A percentile compares a stretch with the other conserved stretches of the same genome.
These are phyloP conservation scores for Dothistroma pini DNA, from an alignment of 2,329 filamentous ascomycete species.

Conservation along the genomic window DNA sequence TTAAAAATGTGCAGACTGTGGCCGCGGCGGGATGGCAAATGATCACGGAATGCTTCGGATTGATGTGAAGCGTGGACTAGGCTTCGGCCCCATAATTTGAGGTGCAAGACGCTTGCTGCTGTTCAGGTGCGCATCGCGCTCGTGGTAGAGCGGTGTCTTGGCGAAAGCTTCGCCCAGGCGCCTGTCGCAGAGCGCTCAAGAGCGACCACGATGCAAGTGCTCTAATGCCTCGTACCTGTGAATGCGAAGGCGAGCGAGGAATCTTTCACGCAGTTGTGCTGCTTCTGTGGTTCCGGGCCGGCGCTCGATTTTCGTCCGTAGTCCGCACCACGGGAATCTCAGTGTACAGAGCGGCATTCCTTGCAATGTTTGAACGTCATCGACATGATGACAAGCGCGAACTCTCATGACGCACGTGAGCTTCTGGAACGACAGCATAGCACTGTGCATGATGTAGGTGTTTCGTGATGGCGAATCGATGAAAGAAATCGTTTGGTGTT, in stretches of 20 bases:
- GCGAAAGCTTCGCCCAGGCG: background rate
- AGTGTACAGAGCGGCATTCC: background rate
- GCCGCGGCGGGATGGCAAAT: slow-evolving; percentile 7
- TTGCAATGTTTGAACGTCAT: background rate
- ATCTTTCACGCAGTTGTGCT: too few species aligned
- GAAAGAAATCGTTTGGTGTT: background rate
- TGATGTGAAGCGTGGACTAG: background rate
- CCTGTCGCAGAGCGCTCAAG: background rate
- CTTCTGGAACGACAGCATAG: background rate
- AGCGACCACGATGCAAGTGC: background rate
- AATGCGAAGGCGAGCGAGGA: background rate
- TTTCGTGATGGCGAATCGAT: background rate
- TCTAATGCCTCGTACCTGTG: background rate
- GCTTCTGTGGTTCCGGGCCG: background rate
- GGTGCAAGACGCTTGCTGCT: background rate
- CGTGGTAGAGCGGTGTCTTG: background rate
- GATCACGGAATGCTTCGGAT: background rate
- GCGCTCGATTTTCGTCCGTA: background rate
- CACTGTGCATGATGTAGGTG: background rate
- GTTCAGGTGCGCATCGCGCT: background rate
- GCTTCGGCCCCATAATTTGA: too few species aligned
- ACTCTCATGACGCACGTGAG: background rate
- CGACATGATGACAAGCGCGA: background rate
- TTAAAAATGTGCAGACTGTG: slow-evolving; percentile 7
- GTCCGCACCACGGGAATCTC: background rate